These are phyloP conservation scores for Marchantia paleacea DNA, from an alignment of 225 moss, liverwort and hornwort species.

Conservation along the genomic window DNA sequence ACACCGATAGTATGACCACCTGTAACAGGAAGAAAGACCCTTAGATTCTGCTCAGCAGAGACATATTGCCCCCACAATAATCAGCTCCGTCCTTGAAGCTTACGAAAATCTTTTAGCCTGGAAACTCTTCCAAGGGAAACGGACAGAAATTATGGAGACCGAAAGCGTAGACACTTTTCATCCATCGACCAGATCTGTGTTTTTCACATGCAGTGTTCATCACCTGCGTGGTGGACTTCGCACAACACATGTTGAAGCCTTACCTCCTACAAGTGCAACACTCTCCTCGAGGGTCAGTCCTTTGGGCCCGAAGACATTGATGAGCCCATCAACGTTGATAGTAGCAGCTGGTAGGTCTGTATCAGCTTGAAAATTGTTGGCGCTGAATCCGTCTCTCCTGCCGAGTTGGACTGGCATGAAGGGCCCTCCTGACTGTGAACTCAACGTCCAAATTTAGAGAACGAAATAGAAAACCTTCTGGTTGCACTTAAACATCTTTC, in stretches of 20 bases:
- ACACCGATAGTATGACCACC: slow-evolving; percentile 61
- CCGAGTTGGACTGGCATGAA: slow-evolving; percentile 33
- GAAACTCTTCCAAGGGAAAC: not conserved
- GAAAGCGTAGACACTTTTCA: too few relatives aligned
- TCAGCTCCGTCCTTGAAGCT: not conserved
- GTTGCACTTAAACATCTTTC: too few relatives aligned
- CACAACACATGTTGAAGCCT: not conserved
- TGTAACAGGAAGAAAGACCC: not conserved
- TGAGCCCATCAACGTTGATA: slow-evolving; percentile 21
- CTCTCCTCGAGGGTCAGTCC: slow-evolving; percentile 37
- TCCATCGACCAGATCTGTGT: too few relatives aligned
- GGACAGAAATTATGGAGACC: not conserved
- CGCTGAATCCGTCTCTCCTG: slow-evolving; percentile 30
- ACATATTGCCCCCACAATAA: too few relatives aligned
- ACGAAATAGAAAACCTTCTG: too few relatives aligned
- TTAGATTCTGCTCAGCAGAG: slow-evolving; percentile 2
- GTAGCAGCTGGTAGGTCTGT: slow-evolving; percentile 19
- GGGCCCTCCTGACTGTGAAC: slow-evolving; percentile 35
- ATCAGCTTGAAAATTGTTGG: slow-evolving; percentile 32
- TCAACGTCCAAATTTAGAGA: not conserved
- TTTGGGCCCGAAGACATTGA: slow-evolving; percentile 32
- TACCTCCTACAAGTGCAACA: slow-evolving; percentile 40
- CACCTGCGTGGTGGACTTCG: not conserved
- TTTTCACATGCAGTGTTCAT: too few relatives aligned
- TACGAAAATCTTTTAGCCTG: slow-evolving; percentile 24